Evolutionary conservation across 305 asterid species (phyloP).

Genomic region (Withania somnifera): DNA sequence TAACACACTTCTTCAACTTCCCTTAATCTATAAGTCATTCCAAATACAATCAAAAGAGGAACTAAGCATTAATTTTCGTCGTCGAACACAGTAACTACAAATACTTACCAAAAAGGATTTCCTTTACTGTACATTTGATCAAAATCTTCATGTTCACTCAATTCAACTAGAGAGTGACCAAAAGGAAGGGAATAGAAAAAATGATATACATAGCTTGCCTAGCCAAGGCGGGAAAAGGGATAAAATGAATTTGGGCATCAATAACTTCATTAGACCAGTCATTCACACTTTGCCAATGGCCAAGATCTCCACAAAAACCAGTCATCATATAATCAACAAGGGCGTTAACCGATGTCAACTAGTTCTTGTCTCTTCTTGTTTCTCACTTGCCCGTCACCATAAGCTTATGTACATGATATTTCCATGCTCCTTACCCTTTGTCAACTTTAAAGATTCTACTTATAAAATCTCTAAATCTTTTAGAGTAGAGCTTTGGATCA

Average conservation of each 20-base stretch:
- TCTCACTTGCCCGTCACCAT: conserved; percentile 2
- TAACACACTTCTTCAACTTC: not conserved
- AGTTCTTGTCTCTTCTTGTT: not conserved
- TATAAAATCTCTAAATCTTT: conserved; percentile 56
- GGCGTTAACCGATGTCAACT: not conserved
- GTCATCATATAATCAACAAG: not conserved
- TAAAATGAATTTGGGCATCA: not conserved
- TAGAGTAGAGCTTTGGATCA: conserved; percentile 63
- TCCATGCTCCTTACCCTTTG: not conserved
- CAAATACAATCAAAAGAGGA: not conserved
- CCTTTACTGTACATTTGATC: conserved; percentile 7
- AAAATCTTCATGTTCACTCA: conserved; percentile 6
- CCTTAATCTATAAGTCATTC: not conserved
- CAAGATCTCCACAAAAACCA: not conserved
- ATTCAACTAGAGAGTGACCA: conserved; percentile 3
- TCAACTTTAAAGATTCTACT: conserved; percentile 55
- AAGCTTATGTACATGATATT: not conserved
- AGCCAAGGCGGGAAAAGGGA: not conserved
- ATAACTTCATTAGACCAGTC: not conserved
- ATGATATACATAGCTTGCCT: conserved; percentile 2
- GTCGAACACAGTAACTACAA: not conserved
- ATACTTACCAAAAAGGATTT: not conserved
- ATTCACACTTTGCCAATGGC: not conserved
- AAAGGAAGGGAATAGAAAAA: not conserved
- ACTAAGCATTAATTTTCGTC: not conserved